phyloP scores from a whole-genome alignment of 1,284 basidiomycete species.

The Cutaneotrichosporon dermatis region DNA sequence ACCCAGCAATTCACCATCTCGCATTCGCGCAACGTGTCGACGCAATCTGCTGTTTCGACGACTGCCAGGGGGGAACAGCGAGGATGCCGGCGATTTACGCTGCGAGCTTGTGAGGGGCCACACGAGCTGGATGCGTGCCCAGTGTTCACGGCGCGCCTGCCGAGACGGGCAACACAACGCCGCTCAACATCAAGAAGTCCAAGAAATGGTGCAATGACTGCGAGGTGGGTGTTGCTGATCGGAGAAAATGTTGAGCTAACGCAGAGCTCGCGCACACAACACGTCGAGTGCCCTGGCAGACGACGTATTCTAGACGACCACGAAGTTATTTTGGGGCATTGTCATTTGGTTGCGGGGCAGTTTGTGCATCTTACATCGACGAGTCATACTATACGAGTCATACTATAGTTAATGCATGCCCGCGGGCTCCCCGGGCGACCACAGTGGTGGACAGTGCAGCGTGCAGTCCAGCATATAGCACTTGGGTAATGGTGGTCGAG shows the following conservation, averaged over 20 bases:
- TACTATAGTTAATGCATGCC: too few species aligned
- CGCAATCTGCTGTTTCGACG: conserved; percentile 8
- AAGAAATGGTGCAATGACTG: conserved; percentile 48
- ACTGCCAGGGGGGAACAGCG: conserved; percentile 2
- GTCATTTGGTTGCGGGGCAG: background rate
- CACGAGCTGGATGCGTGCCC: conserved; percentile 48
- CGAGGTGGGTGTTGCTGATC: conserved; percentile 33
- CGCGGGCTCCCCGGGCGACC: too few species aligned
- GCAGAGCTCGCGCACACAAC: conserved; percentile 43
- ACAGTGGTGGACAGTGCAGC: too few species aligned
- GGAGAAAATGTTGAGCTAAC: background rate
- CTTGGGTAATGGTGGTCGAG: too few species aligned
- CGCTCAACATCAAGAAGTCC: conserved; percentile 23
- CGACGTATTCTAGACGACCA: conserved; percentile 15
- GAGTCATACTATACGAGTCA: background rate
- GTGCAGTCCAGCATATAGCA: too few species aligned
- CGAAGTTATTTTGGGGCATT: background rate
- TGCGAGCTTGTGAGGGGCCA: conserved; percentile 48
- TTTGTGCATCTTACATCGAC: background rate
- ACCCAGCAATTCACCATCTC: background rate
- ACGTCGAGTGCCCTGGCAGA: conserved; percentile 49
- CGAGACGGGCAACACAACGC: conserved; percentile 12
- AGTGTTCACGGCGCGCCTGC: conserved; percentile 40
- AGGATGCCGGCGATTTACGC: conserved; percentile 5
- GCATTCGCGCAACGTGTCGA: background rate